Conservation (phyloP, 768 basidiomycete species). For the Leccinum boreale region DNA sequence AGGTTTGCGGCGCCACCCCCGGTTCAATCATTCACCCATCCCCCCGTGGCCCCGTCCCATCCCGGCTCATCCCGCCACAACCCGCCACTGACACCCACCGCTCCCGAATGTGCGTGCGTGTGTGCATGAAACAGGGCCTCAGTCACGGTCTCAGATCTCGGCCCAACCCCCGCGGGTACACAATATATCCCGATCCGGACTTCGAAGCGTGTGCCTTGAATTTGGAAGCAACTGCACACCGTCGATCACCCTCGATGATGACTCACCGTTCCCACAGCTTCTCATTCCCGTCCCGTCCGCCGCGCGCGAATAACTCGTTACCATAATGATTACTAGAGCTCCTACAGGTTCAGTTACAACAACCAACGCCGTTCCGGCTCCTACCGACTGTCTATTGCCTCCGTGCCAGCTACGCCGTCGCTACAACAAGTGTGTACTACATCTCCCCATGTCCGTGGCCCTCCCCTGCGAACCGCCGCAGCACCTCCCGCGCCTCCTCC, state of each 20-base stretch:
- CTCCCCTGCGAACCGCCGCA: slow-evolving; percentile 47
- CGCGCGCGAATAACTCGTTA: neutral
- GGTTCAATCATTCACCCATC: slow-evolving; percentile 12
- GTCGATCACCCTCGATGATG: slow-evolving; percentile 31
- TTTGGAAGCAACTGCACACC: slow-evolving; percentile 21
- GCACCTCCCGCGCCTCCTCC: slow-evolving; percentile 48
- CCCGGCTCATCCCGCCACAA: slow-evolving; percentile 13
- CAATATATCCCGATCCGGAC: slow-evolving; percentile 22
- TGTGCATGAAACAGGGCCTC: slow-evolving; percentile 14
- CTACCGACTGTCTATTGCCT: neutral
- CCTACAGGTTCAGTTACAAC: slow-evolving; percentile 8
- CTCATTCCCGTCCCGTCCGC: slow-evolving; percentile 16
- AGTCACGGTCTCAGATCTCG: neutral
- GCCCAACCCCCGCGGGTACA: neutral
- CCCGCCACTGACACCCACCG: neutral
- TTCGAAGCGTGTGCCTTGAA: slow-evolving; percentile 23
- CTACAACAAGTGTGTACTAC: neutral
- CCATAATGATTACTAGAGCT: slow-evolving; percentile 12
- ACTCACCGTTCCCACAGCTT: slow-evolving; percentile 10
- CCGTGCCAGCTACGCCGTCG: neutral
- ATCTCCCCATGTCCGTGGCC: slow-evolving; percentile 35
- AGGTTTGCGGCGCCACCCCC: slow-evolving; percentile 17
- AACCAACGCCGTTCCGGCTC: neutral
- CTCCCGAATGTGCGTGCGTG: neutral
- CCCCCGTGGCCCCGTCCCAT: neutral